These are phyloP conservation scores for Citrus sp. DNA, from an alignment of 345 rosid species.

Conservation along the genomic window DNA sequence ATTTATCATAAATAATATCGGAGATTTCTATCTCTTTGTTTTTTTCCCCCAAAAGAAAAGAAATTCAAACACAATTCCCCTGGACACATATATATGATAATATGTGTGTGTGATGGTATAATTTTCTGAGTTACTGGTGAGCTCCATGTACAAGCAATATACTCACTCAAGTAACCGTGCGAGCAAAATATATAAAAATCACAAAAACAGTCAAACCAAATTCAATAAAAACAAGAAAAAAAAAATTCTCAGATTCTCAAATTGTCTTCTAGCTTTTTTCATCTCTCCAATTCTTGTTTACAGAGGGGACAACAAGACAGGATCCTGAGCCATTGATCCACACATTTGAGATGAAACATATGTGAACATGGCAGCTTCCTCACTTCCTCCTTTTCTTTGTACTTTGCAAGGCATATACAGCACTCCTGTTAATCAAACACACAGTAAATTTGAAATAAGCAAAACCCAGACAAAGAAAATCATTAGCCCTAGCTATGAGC, in stretches of 20 bases:
- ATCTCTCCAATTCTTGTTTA: constrained; percentile 79
- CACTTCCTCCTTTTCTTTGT: constrained; percentile 87
- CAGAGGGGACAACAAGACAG: constrained; percentile 97
- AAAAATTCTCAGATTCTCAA: not conserved
- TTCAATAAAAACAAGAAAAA: not conserved
- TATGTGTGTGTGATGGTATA: not conserved
- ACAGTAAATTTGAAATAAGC: too few relatives aligned
- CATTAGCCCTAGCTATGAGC: not conserved
- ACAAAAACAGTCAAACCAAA: constrained; percentile 1
- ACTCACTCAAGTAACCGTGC: constrained; percentile 44
- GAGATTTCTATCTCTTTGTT: not conserved
- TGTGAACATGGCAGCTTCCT: constrained; percentile 89
- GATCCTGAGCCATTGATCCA: constrained; percentile 96
- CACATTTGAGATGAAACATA: constrained; percentile 83
- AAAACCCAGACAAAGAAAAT: too few relatives aligned
- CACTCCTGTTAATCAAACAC: constrained; percentile 55
- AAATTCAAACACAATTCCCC: not conserved
- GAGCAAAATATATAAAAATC: constrained; percentile 15
- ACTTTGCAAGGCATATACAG: constrained; percentile 85
- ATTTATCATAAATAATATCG: not conserved
- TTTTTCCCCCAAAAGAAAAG: not conserved
- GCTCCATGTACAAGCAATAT: constrained; percentile 31
- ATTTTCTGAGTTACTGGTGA: constrained; percentile 28
- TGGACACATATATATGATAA: not conserved
- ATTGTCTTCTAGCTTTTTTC: not conserved